Evolutionary conservation across 2,329 filamentous ascomycete species (phyloP), one percentile per base, ranked within the genome.

Genomic region (Calonectria pauciramosa): DNA sequence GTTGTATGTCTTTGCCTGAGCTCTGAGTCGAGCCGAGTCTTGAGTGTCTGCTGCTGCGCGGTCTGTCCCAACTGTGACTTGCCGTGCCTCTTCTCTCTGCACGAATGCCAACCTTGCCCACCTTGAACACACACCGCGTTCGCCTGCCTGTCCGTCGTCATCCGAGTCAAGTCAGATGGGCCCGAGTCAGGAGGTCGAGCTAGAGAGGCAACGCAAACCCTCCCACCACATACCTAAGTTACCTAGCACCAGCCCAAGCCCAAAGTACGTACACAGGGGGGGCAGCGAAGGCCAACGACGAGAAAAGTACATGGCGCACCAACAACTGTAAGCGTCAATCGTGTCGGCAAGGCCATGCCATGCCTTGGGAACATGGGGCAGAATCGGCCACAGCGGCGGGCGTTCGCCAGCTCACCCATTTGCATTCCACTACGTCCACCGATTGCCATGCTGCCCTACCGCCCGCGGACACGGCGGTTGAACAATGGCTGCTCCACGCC

Each of bases 131-230:
- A 73, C 77, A 80, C 77, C 70, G 70, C 71, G 72, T 75, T 67
- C 68, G 23, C 68, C 30, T 69, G 23, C 68, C 30, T 69, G 49
- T 71, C 66, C 76, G 70, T 80, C 79, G 78, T 80, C 79, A 81
- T 81, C 76, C 79, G 79, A 81, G 76, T 81, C 79, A 79, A 60
- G 79, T 81, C 79, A 81, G 72, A 79, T 81, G 79, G 77, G 72
- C 68, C 70, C 77, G 76, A 80, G 79, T 80, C 79, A 80, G 79
- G 77, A 78, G 77, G 76, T 73, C 75, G 71, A 77, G 67, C 73
- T 68, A 60, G 44, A 74, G 63, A 67, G 38, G 56, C 56, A 38
- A 60, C 56, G 59, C 71, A 49, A 69, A 63, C 67, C 71, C 65
- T 73, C 66, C 36, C 64, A 54, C 70, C 67, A 54, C 56, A 60